Percentiles rank a stretch among this genome's conserved stretches.
phyloP scores from a whole-genome alignment of 2,329 filamentous ascomycete species.

The Exophiala spinifera region DNA sequence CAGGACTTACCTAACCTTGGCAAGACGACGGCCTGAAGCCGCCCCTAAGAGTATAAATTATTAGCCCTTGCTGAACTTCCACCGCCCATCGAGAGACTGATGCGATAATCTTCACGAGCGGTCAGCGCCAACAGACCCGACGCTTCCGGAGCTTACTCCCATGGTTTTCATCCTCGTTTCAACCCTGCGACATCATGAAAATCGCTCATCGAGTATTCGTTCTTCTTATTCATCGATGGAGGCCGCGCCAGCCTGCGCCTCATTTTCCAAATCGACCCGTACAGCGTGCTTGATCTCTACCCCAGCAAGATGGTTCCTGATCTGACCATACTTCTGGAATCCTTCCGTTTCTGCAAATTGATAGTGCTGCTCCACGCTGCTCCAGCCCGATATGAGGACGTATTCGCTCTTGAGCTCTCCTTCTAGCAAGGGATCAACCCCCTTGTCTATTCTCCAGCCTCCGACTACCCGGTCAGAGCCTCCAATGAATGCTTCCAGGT shows the following conservation, averaged over 20 bases:
- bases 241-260: not conserved
- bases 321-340: slow-evolving; percentile 32
- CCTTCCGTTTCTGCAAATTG: slow-evolving; percentile 36
- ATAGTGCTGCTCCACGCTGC: slow-evolving; percentile 35
- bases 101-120: not conserved
- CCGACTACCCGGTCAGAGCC: slow-evolving; percentile 33
- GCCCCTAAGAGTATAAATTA: too few relatives aligned
- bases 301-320: slow-evolving; percentile 27
- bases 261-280: slow-evolving; percentile 2
- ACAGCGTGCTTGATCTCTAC: slow-evolving; percentile 33
- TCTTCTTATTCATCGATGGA: not conserved
- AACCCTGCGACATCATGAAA: not conserved
- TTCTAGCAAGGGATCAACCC: slow-evolving; percentile 14
- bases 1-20: too few relatives aligned
- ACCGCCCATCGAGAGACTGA: not conserved
- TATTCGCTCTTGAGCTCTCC: slow-evolving; percentile 39
- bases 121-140: not conserved
- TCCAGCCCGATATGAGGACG: slow-evolving; percentile 43
- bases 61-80: too few relatives aligned
- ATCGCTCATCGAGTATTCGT: not conserved
- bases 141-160: not conserved
- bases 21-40: not conserved
- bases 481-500: slow-evolving; percentile 22
- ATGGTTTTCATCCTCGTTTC: too few relatives aligned
- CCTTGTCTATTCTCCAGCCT: slow-evolving; percentile 42